A percentile compares a stretch with the other conserved stretches of the same genome.
These are phyloP conservation scores for Raphanus raphanistrum DNA, from an alignment of 345 rosid species.

Conservation along the genomic window DNA sequence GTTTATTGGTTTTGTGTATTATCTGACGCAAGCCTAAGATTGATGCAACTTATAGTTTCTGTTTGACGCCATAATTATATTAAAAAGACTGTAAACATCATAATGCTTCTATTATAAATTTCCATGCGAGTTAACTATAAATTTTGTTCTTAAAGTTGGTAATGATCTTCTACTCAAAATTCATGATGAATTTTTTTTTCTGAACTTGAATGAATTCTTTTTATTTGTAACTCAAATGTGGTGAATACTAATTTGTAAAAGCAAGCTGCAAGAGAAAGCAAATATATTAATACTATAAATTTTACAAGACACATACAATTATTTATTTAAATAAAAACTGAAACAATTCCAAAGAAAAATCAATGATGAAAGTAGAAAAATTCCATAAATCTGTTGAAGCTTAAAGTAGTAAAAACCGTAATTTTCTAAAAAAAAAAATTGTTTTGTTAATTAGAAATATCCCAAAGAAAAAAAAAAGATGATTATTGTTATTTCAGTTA, in stretches of 20 bases:
- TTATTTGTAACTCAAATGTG: not conserved
- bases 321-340: too few relatives aligned
- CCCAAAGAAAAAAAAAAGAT: not conserved
- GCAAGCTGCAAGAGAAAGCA: not conserved
- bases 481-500: constrained; percentile 17
- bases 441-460: not conserved
- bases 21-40: not conserved
- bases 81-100: not conserved
- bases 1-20: too few relatives aligned
- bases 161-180: not conserved
- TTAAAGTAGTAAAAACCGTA: constrained; percentile 9
- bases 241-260: not conserved
- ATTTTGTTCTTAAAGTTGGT: not conserved
- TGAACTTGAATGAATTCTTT: too few relatives aligned
- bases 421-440: not conserved
- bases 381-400: not conserved
- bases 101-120: not conserved
- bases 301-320: not conserved
- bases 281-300: too few relatives aligned
- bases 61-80: not conserved
- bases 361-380: not conserved
- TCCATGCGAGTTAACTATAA: not conserved
- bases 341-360: not conserved
- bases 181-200: not conserved
- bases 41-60: not conserved